These are phyloP conservation scores for Cornus suecica DNA, from an alignment of 148 eudicot genomes.

Conservation along the genomic window DNA sequence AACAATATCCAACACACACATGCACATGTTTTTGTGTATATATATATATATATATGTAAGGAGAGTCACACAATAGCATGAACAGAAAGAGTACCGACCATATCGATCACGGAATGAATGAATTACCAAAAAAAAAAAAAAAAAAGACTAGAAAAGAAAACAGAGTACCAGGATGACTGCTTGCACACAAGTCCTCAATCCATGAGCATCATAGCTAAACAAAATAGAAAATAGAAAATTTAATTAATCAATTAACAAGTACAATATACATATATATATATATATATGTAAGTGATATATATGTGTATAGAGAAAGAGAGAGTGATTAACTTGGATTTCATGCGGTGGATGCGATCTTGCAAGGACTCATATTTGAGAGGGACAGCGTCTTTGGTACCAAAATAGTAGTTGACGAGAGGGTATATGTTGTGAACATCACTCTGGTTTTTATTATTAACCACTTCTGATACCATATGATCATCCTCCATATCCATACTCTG, in stretches of 20 bases:
- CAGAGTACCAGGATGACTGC: constrained; percentile 60
- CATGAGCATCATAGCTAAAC: constrained; percentile 56
- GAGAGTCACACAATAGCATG: neutral
- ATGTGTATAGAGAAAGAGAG: neutral
- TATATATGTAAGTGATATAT: neutral
- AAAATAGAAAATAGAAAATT: neutral
- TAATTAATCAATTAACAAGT: neutral
- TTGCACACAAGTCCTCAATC: constrained; percentile 60
- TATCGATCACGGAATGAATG: neutral
- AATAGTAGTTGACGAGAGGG: constrained; percentile 54
- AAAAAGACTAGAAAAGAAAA: neutral
- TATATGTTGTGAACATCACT: constrained; percentile 36
- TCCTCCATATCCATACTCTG: constrained; percentile 16
- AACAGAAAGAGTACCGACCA: neutral
- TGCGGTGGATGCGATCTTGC: constrained; percentile 42
- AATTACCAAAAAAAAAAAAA: neutral
- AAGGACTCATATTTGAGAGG: constrained; percentile 31
- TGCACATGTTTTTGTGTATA: neutral
- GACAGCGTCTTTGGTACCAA: constrained; percentile 44
- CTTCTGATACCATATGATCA: neutral
- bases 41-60: neutral
- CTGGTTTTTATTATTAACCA: neutral
- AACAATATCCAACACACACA: too few species aligned
- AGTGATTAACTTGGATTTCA: constrained; percentile 44
- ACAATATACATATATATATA: neutral